Percentiles rank a stretch among this genome's conserved stretches.
phyloP scores from a whole-genome alignment of 441 rosid species.

The Pelargonium fulgidum region DNA sequence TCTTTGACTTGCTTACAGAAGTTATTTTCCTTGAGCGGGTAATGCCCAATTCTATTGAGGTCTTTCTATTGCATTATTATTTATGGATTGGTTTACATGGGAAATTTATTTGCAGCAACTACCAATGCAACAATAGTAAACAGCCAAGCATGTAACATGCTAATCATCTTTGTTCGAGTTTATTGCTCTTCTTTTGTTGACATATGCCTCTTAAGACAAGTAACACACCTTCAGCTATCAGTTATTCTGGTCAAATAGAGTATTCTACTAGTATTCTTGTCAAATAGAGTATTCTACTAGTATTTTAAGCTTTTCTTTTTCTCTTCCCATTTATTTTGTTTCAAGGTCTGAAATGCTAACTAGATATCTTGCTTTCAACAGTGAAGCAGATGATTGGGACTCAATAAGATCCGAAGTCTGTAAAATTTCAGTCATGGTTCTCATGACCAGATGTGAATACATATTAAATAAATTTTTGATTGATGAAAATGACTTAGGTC shows the following conservation, averaged over 20 bases:
- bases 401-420: slow-evolving; percentile 61
- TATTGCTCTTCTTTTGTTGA: neutral
- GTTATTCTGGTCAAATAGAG: neutral
- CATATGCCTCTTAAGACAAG: neutral
- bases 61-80: neutral
- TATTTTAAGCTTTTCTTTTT: neutral
- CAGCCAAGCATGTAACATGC: neutral
- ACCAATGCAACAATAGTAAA: neutral
- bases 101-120: neutral
- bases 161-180: neutral
- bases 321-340: neutral
- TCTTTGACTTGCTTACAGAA: slow-evolving; percentile 82
- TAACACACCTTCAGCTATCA: neutral
- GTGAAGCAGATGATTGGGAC: slow-evolving; percentile 54
- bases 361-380: slow-evolving; percentile 37
- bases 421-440: slow-evolving; percentile 57
- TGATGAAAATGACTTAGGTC: slow-evolving; percentile 74
- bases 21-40: slow-evolving; percentile 88
- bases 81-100: neutral
- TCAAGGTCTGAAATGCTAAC: slow-evolving; percentile 16
- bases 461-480: slow-evolving; percentile 64
- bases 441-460: slow-evolving; percentile 67
- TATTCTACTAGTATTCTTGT: neutral
- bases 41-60: slow-evolving; percentile 11
- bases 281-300: neutral